phyloP scores from a whole-genome alignment of 2,329 filamentous ascomycete species.

The Cercospora citrullina region DNA sequence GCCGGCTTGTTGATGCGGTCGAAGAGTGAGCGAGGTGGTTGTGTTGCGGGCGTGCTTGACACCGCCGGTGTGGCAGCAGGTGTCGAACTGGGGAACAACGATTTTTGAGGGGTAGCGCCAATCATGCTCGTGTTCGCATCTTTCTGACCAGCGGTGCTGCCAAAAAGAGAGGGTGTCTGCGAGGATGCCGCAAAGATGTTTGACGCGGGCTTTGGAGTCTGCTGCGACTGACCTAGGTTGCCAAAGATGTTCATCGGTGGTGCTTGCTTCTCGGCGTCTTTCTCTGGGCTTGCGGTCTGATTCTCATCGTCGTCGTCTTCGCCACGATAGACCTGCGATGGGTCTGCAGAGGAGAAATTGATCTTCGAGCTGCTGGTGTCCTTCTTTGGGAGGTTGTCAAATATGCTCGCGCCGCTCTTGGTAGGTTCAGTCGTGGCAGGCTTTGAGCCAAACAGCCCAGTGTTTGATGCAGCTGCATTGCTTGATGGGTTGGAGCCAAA shows the following conservation, averaged over 20 bases:
- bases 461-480: slow-evolving; percentile 8
- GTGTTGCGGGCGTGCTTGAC: slow-evolving; percentile 17
- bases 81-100: slow-evolving; percentile 13
- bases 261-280: slow-evolving; percentile 11
- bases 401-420: slow-evolving; percentile 23
- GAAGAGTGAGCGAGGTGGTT: slow-evolving; percentile 23
- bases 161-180: slow-evolving; percentile 15
- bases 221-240: slow-evolving; percentile 12
- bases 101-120: slow-evolving; percentile 29
- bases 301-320: slow-evolving; percentile 22
- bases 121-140: slow-evolving; percentile 35
- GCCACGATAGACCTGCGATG: slow-evolving; percentile 22
- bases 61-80: slow-evolving; percentile 11
- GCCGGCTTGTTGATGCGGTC: slow-evolving; percentile 22
- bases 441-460: slow-evolving; percentile 24
- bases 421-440: slow-evolving; percentile 5
- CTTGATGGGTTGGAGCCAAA: slow-evolving; percentile 10
- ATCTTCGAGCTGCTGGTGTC: slow-evolving; percentile 15
- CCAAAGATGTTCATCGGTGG: slow-evolving; percentile 9
- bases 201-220: slow-evolving; percentile 9
- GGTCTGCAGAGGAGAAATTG: slow-evolving; percentile 25
- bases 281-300: slow-evolving; percentile 3
- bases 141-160: slow-evolving; percentile 21
- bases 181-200: slow-evolving; percentile 10
- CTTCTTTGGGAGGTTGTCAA: slow-evolving; percentile 23